phyloP scores from a whole-genome alignment of 1,139 yeast genomes.

The Groenewaldozyma auringiensis region DNA sequence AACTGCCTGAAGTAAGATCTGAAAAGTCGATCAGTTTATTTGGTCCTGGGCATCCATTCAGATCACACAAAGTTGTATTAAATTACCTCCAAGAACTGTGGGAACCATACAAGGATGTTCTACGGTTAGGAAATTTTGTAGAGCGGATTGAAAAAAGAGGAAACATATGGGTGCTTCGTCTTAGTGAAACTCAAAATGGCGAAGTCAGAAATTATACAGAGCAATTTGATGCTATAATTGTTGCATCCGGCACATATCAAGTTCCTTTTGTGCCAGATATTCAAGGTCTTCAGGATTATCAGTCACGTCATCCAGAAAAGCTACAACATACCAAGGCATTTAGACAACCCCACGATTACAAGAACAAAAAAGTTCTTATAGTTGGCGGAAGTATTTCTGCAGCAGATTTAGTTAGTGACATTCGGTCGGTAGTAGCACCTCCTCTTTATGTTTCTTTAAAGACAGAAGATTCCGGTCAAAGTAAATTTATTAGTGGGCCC shows the following conservation, averaged over 20 bases:
- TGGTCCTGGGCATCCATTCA: constrained; percentile 2
- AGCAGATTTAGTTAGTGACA: constrained; percentile 31
- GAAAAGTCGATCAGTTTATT: constrained; percentile 3
- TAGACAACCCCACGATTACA: constrained; percentile 38
- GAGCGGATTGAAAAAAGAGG: neutral
- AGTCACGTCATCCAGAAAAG: constrained; percentile 37
- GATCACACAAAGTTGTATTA: neutral
- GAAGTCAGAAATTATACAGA: too few relatives aligned
- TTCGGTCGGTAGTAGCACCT: constrained; percentile 47
- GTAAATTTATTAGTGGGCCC: constrained; percentile 9
- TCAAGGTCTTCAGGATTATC: constrained; percentile 48
- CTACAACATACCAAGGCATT: constrained; percentile 55
- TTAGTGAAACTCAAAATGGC: neutral
- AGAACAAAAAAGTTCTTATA: constrained; percentile 40
- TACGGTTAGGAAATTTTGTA: neutral
- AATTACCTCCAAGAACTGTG: constrained; percentile 3
- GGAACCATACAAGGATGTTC: constrained; percentile 2
- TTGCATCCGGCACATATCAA: constrained; percentile 55
- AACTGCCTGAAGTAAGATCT: constrained; percentile 1
- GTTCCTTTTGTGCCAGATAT: constrained; percentile 49
- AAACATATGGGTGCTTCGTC: neutral
- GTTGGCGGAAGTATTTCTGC: constrained; percentile 32
- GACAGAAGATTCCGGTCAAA: constrained; percentile 6
- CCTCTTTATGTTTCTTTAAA: constrained; percentile 42
- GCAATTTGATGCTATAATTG: constrained; percentile 45